Evolutionary conservation across 176 grass and related monocot genomes (phyloP).

Genomic region (bread wheat (Triticum aestivum)): DNA sequence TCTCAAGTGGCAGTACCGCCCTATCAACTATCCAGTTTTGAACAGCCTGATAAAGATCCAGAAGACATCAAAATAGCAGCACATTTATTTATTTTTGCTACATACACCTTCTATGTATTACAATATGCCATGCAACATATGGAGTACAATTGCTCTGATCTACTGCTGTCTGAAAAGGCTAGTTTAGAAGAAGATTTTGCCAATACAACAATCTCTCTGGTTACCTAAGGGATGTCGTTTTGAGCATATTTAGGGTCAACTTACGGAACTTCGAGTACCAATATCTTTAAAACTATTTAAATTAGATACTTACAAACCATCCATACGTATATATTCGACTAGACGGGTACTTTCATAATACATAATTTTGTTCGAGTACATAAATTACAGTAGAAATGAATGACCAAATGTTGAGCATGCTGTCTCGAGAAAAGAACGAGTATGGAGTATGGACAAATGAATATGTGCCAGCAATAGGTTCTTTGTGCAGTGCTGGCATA

Average conservation of each 20-base stretch:
- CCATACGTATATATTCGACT: neutral
- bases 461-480: neutral
- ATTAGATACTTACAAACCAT: neutral
- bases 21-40: slow-evolving; percentile 63
- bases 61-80: slow-evolving; percentile 13
- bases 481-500: neutral
- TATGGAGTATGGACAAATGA: neutral
- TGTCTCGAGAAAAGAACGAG: neutral
- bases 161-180: neutral
- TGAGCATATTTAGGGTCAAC: neutral
- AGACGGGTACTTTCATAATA: neutral
- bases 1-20: slow-evolving; percentile 85
- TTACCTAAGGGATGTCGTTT: neutral
- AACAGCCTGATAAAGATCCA: slow-evolving; percentile 59
- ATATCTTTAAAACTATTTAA: neutral
- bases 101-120: slow-evolving; percentile 2
- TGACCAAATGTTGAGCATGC: neutral
- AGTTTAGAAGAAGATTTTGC: slow-evolving; percentile 10
- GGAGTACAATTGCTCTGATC: neutral
- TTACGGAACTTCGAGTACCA: neutral
- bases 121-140: neutral
- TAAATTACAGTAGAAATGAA: neutral
- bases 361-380: neutral
- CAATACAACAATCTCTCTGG: neutral
- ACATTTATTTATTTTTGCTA: neutral